Percentiles rank a stretch among this genome's conserved stretches.
Evolutionary conservation across 2,329 filamentous ascomycete genomes (phyloP).

Genomic region (Aspergillus persii): DNA sequence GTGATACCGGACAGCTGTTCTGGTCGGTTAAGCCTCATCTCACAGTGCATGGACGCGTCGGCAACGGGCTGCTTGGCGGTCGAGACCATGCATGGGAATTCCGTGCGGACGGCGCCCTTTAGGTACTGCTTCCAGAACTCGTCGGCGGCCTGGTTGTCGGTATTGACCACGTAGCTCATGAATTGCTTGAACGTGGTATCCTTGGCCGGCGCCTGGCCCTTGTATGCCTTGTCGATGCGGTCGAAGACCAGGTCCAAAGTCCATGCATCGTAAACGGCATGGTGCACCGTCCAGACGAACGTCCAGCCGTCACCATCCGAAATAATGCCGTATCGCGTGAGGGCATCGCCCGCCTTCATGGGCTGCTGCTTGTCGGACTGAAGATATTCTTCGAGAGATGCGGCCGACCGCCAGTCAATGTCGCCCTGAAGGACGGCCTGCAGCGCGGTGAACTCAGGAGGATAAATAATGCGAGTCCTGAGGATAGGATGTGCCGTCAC

Average conservation of each 20-base stretch:
- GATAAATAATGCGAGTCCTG: conserved; percentile 40
- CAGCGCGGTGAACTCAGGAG: conserved; percentile 12
- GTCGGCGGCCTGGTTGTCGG: neutral
- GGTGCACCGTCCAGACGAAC: conserved; percentile 11
- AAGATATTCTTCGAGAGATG: conserved; percentile 1
- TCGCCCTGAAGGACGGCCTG: conserved; percentile 27
- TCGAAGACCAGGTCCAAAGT: conserved; percentile 5
- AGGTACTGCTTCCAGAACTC: conserved; percentile 8
- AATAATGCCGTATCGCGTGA: conserved; percentile 6
- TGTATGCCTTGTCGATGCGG: conserved; percentile 4
- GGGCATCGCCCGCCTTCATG: neutral
- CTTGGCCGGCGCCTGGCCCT: neutral
- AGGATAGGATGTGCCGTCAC: conserved; percentile 38
- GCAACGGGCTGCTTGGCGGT: neutral
- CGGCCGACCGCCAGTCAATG: conserved; percentile 20
- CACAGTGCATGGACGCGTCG: neutral
- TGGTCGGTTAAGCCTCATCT: neutral
- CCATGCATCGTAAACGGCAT: conserved; percentile 13
- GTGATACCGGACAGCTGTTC: conserved; percentile 2
- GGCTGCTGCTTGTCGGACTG: neutral
- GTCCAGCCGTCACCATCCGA: neutral
- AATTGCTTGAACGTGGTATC: conserved; percentile 5
- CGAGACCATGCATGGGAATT: conserved; percentile 2
- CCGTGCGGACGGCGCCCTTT: neutral
- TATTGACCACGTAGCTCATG: conserved; percentile 3